Conservation (phyloP, 768 basidiomycete genomes). For the Tricholoma matsutake region DNA sequence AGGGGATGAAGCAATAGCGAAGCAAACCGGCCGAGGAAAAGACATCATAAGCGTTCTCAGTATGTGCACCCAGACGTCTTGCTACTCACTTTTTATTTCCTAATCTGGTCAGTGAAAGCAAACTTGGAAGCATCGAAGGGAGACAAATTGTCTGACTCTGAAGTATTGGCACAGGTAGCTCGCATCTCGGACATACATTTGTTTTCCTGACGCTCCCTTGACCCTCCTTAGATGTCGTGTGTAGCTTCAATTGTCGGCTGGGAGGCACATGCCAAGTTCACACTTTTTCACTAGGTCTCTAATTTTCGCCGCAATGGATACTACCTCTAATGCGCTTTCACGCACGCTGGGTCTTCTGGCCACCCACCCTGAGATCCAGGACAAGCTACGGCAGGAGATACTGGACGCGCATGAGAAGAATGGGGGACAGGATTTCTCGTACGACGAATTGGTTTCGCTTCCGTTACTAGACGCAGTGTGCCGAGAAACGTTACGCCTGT, state of each 20-base stretch:
- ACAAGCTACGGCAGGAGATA: constrained; percentile 37
- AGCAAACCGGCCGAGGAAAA: constrained; percentile 29
- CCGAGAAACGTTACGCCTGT: constrained; percentile 40
- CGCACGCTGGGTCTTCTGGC: constrained; percentile 34
- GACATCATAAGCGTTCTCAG: constrained; percentile 30
- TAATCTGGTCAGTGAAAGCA: constrained; percentile 25
- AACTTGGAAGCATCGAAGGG: constrained; percentile 29
- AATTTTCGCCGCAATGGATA: constrained; percentile 40
- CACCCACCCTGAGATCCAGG: constrained; percentile 25
- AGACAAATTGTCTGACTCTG: constrained; percentile 31
- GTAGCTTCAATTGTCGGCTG: neutral
- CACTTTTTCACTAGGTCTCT: constrained; percentile 15
- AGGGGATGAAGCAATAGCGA: constrained; percentile 10
- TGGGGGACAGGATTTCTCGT: constrained; percentile 27
- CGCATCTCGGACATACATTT: neutral
- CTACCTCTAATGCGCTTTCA: constrained; percentile 38
- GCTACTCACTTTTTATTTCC: neutral
- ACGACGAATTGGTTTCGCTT: constrained; percentile 35
- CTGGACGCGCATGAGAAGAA: constrained; percentile 16
- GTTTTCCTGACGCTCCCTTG: neutral
- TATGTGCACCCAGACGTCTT: neutral
- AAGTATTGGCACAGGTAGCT: constrained; percentile 33
- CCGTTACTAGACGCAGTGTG: constrained; percentile 36
- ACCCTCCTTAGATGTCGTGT: constrained; percentile 10
- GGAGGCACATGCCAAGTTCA: neutral